Evolutionary conservation across 2,329 filamentous ascomycete species (phyloP).

Genomic region (Fusarium odoratissimum): DNA sequence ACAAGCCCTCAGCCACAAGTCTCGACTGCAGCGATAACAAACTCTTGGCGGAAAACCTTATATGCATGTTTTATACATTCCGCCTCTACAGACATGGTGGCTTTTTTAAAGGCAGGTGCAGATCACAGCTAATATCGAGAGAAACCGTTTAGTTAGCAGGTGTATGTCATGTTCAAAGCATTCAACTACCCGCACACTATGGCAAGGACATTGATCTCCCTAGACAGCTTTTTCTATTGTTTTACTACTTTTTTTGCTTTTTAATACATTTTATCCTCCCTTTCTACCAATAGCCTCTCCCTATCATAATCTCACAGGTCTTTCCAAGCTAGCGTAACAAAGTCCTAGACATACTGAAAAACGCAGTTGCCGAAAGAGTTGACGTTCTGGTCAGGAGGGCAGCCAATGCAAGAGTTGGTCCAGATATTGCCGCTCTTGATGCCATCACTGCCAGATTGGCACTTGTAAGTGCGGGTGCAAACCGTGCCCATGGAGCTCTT

Average conservation of each 20-base stretch:
- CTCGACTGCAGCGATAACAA: neutral
- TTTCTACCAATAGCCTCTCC: accelerated
- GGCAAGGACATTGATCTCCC: neutral
- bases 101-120: too few relatives aligned
- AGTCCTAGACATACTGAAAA: neutral
- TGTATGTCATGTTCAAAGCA: neutral
- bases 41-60: too few relatives aligned
- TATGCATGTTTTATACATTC: too few relatives aligned
- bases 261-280: neutral
- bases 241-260: neutral
- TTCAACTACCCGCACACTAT: accelerated
- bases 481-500: neutral
- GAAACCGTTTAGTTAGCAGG: accelerated
- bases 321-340: accelerated
- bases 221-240: neutral
- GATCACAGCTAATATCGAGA: accelerated
- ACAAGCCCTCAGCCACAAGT: too few relatives aligned
- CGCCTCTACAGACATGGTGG: too few relatives aligned
- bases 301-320: accelerated
- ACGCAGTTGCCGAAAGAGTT: neutral
- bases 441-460: neutral
- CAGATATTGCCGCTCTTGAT: neutral
- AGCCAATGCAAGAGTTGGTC: neutral
- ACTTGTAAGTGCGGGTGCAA: neutral
- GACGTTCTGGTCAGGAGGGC: neutral